Evolutionary conservation across 2,329 filamentous ascomycete species (phyloP).

Genomic region (Hysterium pulicare): DNA sequence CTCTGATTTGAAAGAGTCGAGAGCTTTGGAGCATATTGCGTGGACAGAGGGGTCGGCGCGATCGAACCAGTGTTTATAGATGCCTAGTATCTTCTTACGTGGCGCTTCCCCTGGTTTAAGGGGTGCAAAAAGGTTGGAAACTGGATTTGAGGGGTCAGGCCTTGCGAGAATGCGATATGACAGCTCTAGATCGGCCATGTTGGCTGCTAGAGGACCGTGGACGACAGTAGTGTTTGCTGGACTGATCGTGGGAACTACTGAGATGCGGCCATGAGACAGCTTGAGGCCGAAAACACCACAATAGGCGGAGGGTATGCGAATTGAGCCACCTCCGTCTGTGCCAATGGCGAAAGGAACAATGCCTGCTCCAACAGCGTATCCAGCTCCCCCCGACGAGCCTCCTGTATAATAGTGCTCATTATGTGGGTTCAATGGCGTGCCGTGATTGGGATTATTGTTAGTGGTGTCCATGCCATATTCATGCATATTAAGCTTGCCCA

Average conservation of each 20-base stretch:
- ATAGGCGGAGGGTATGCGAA: slow-evolving; percentile 70
- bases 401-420: slow-evolving; percentile 75
- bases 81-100: slow-evolving; percentile 61
- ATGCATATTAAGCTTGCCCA: slow-evolving; percentile 78
- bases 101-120: slow-evolving; percentile 43
- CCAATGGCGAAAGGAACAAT: slow-evolving; percentile 73
- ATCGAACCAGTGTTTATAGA: slow-evolving; percentile 67
- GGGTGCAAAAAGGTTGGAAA: slow-evolving; percentile 62
- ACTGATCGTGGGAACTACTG: slow-evolving; percentile 55
- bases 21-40: slow-evolving; percentile 57
- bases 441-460: slow-evolving; percentile 75
- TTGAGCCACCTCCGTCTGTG: slow-evolving; percentile 68
- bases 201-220: slow-evolving; percentile 71
- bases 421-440: slow-evolving; percentile 74
- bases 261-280: slow-evolving; percentile 68
- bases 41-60: slow-evolving; percentile 63
- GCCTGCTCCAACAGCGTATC: slow-evolving; percentile 66
- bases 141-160: slow-evolving; percentile 62
- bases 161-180: slow-evolving; percentile 78
- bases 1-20: slow-evolving; percentile 55
- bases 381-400: slow-evolving; percentile 75
- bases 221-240: slow-evolving; percentile 63
- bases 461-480: slow-evolving; percentile 77
- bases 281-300: slow-evolving; percentile 83
- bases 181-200: slow-evolving; percentile 71